These are phyloP conservation scores for Xylaria acuta DNA, from an alignment of 495 filamentous ascomycete genomes.

Conservation along the genomic window DNA sequence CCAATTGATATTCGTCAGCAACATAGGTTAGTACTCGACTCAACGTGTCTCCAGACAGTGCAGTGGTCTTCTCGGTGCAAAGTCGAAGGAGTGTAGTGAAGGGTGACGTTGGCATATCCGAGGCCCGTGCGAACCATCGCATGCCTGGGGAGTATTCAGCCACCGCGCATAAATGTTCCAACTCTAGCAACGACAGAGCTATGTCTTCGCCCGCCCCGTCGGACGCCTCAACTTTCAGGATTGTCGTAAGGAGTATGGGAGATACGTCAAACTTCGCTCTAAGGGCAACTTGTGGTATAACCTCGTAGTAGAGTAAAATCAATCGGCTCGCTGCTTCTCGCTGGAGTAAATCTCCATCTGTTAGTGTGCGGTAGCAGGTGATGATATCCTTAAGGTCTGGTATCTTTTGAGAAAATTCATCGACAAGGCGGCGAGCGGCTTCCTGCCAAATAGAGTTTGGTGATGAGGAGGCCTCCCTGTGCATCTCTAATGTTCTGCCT, in stretches of 20 bases:
- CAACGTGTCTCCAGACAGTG: constrained; percentile 50
- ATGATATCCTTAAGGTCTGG: constrained; percentile 81
- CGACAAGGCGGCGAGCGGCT: constrained; percentile 65
- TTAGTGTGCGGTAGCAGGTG: constrained; percentile 67
- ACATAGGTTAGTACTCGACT: constrained; percentile 56
- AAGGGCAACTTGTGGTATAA: constrained; percentile 78
- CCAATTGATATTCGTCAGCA: constrained; percentile 56
- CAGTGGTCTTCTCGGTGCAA: constrained; percentile 51
- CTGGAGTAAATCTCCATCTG: constrained; percentile 72
- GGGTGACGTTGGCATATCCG: constrained; percentile 61
- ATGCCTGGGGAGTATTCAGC: constrained; percentile 78
- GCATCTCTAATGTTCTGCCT: constrained; percentile 59
- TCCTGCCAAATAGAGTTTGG: constrained; percentile 66
- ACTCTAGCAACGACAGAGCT: constrained; percentile 65
- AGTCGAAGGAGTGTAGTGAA: constrained; percentile 68
- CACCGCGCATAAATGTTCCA: constrained; percentile 78
- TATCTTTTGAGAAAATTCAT: constrained; percentile 78
- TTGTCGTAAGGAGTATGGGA: constrained; percentile 67
- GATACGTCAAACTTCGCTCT: constrained; percentile 88
- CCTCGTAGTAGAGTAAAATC: constrained; percentile 78
- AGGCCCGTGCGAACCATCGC: constrained; percentile 73
- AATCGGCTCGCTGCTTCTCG: constrained; percentile 78
- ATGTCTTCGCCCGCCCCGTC: constrained; percentile 46
- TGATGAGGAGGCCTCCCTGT: constrained; percentile 54
- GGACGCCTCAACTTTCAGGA: constrained; percentile 47